phyloP scores from a whole-genome alignment of 176 grass and related monocot genomes.

The Phragmites australis region DNA sequence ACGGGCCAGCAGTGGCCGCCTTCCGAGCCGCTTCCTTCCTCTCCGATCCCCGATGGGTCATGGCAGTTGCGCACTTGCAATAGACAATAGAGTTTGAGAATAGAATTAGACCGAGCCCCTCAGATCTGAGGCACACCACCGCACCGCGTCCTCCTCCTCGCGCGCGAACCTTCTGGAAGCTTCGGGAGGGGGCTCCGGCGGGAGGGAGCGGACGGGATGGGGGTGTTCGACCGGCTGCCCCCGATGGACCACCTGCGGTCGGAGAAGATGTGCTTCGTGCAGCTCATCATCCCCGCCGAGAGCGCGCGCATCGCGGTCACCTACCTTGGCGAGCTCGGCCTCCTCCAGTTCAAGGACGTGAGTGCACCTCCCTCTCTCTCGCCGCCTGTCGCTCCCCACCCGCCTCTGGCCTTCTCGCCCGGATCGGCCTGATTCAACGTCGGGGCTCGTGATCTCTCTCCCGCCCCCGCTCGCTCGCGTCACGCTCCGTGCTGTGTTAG shows the following conservation, averaged over 20 bases:
- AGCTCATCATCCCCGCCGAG: constrained; percentile 96
- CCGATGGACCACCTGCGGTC: constrained; percentile 97
- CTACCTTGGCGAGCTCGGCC: constrained; percentile 95
- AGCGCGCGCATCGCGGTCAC: constrained; percentile 78
- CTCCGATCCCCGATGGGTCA: constrained; percentile 7
- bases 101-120: constrained; percentile 32
- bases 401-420: neutral
- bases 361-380: constrained; percentile 33
- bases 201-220: constrained; percentile 52
- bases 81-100: constrained; percentile 12
- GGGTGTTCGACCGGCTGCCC: constrained; percentile 76
- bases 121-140: constrained; percentile 59
- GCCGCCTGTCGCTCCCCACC: constrained; percentile 9
- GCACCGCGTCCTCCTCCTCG: constrained; percentile 10
- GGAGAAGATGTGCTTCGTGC: constrained; percentile 98
- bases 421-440: constrained; percentile 43
- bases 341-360: constrained; percentile 99
- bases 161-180: constrained; percentile 45
- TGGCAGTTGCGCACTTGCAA: constrained; percentile 54
- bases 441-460: constrained; percentile 25
- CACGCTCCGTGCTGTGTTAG: constrained; percentile 2
- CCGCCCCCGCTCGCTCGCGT: neutral
- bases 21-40: constrained; percentile 46
- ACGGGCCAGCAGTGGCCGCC: constrained; percentile 34
- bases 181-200: constrained; percentile 31